Base-by-base conservation (phyloP, 768 basidiomycete genomes). In the Termitomyces sp. region DNA sequence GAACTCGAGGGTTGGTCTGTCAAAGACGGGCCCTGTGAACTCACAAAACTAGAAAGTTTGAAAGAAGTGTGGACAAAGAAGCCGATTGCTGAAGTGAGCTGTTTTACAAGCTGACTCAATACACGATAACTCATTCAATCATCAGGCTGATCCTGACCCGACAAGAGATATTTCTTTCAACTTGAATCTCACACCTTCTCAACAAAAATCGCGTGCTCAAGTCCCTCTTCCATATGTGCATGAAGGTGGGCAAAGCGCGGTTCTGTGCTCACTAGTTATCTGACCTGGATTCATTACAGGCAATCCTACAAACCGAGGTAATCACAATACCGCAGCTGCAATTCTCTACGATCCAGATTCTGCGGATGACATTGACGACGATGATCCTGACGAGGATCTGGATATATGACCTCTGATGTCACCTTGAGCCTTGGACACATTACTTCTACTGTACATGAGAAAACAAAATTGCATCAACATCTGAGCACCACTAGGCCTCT, bases 331-430 rank as follows among this genome's bases (percentile, higher is more conserved):
- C n/a, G 51, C 69, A 28, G 75, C 77, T 10, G 77, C 82, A 1
- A 95, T 97, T 55, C 77, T 87, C 59, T 97, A 96, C 62, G 92
- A 94, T 63, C 93, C 94, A 9, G 94, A 95, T 68, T 92, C 91
- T 28, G 93, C 90, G 28, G 94, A 97, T 66, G 94, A 97, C 63
- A 82, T 95, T 51, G 94, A 97, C 67, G 94, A 95, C 55, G 94
- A 96, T 55, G 94, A 97, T 75, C 94, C 94, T 22, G 94, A 97
- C 64, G 94, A 96, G 68, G 94, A 96, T 72, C 74, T 96, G 59
- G 91, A 96, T 65, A 89, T 94, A 57, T 94, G 66, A 68, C 41
- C 5, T 16, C 15, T 41, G n/a, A 20, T 20, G 39, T 37, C 2
- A 18, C 37, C 34, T 36, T 36, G 34, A 10, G 33, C 13, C 15